Evolutionary conservation across 208 protist species (phyloP).

Genomic region (Trypanosoma platydactyli): DNA sequence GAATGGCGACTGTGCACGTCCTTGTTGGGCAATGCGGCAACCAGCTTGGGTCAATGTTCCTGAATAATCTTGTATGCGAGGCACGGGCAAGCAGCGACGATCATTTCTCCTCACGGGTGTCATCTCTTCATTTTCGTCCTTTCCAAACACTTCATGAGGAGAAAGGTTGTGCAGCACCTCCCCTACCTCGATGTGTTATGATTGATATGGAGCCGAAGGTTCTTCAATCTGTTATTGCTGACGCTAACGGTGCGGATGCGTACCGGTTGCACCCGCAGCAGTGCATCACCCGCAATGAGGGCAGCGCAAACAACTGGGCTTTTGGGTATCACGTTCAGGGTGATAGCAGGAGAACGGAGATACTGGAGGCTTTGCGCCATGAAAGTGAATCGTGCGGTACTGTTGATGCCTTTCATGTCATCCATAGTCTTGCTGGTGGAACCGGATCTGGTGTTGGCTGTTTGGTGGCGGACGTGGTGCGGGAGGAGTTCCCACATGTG

Average conservation of each 20-base stretch:
- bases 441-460: constrained; percentile 90
- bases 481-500: constrained; percentile 54
- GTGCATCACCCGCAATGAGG: constrained; percentile 69
- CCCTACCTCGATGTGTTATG: constrained; percentile 76
- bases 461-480: constrained; percentile 68
- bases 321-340: constrained; percentile 82
- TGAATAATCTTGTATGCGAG: constrained; percentile 58
- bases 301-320: constrained; percentile 92
- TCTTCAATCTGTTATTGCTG: constrained; percentile 33
- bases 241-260: constrained; percentile 12
- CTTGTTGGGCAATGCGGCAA: constrained; percentile 93
- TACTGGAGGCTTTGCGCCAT: constrained; percentile 68
- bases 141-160: constrained; percentile 11
- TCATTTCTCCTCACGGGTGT: constrained; percentile 56
- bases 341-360: constrained; percentile 45
- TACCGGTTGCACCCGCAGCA: constrained; percentile 58
- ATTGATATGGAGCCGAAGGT: constrained; percentile 93
- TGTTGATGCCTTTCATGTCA: constrained; percentile 63
- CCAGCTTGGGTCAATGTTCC: constrained; percentile 83
- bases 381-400: constrained; percentile 72
- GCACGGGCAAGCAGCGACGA: constrained; percentile 45
- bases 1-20: constrained; percentile 66
- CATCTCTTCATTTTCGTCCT: constrained; percentile 55
- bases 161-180: constrained; percentile 4
- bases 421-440: constrained; percentile 88